A percentile compares a stretch with the other conserved stretches of the same genome.
phyloP scores from a whole-genome alignment of 2,329 filamentous ascomycete genomes.

The Fusarium continuum region DNA sequence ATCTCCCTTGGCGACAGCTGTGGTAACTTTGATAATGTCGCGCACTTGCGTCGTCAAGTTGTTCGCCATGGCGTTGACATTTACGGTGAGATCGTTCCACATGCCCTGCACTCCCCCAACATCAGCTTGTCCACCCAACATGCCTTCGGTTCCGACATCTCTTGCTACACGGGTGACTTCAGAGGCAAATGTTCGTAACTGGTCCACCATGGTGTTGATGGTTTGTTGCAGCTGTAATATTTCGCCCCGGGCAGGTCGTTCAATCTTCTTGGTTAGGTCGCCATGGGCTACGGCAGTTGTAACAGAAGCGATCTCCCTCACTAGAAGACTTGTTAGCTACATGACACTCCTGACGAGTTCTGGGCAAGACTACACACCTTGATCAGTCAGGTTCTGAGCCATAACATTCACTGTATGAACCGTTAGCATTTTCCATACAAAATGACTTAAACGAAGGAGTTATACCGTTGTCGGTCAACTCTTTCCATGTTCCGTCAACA shows the following conservation, averaged over 20 bases:
- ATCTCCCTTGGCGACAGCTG: constrained; percentile 81
- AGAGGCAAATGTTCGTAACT: constrained; percentile 82
- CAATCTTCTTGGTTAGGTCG: constrained; percentile 85
- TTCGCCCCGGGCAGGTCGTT: constrained; percentile 81
- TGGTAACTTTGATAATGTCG: constrained; percentile 88
- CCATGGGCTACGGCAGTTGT: constrained; percentile 85
- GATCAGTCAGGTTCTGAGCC: constrained; percentile 83
- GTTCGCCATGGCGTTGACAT: constrained; percentile 89
- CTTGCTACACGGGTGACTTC: constrained; percentile 85
- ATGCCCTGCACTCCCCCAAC: constrained; percentile 87
- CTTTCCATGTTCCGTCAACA: constrained; percentile 97
- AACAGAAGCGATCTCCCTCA: constrained; percentile 85
- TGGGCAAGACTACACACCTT: constrained; percentile 57
- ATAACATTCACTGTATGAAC: constrained; percentile 75
- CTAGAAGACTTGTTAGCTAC: constrained; percentile 49
- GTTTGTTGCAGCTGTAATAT: constrained; percentile 86
- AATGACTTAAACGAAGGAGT: neutral
- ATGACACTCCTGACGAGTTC: neutral
- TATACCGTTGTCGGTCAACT: constrained; percentile 85
- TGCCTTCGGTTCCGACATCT: constrained; percentile 86
- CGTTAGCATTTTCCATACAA: constrained; percentile 15
- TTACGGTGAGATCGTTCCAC: constrained; percentile 88
- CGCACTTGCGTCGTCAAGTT: constrained; percentile 89
- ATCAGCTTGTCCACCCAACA: constrained; percentile 82
- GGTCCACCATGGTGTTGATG: constrained; percentile 90